Evolutionary conservation across 129 eudicot species (phyloP).

Genomic region (Apium graveolens): DNA sequence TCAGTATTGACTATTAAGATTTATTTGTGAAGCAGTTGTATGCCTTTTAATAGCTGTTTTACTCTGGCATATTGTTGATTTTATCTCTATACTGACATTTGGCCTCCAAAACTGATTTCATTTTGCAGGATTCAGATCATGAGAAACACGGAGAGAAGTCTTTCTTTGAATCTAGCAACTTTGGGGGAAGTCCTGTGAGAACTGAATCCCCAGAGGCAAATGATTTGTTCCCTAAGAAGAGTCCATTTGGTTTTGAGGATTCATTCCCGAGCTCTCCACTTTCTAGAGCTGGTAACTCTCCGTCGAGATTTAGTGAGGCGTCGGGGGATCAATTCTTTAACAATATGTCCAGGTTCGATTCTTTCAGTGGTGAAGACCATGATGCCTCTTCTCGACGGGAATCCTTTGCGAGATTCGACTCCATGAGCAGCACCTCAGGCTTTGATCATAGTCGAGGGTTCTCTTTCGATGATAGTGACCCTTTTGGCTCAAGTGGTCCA

Average conservation of each 20-base stretch:
- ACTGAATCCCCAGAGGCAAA: conserved; percentile 51
- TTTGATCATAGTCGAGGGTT: conserved; percentile 57
- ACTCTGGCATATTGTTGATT: neutral
- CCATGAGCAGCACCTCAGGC: conserved; percentile 39
- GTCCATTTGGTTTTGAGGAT: conserved; percentile 60
- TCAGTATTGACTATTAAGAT: neutral
- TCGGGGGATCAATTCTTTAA: conserved; percentile 60
- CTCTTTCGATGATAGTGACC: conserved; percentile 78
- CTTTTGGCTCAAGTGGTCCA: conserved; percentile 81
- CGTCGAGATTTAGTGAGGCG: conserved; percentile 49
- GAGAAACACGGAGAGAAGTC: conserved; percentile 63
- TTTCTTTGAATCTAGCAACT: conserved; percentile 63
- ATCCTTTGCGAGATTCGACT: conserved; percentile 41
- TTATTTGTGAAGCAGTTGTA: neutral
- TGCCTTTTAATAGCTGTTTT: neutral
- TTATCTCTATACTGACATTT: neutral
- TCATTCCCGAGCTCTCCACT: conserved; percentile 64
- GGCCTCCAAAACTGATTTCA: neutral
- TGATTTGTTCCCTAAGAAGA: conserved; percentile 37
- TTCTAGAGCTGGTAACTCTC: conserved; percentile 67
- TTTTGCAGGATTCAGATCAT: conserved; percentile 45
- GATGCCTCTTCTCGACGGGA: conserved; percentile 31
- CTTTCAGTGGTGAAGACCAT: conserved; percentile 32
- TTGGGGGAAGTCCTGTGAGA: conserved; percentile 57
- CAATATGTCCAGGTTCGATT: conserved; percentile 41